These are phyloP conservation scores for Botrytis sinoallii DNA, from an alignment of 2,329 filamentous ascomycete genomes.

Conservation along the genomic window DNA sequence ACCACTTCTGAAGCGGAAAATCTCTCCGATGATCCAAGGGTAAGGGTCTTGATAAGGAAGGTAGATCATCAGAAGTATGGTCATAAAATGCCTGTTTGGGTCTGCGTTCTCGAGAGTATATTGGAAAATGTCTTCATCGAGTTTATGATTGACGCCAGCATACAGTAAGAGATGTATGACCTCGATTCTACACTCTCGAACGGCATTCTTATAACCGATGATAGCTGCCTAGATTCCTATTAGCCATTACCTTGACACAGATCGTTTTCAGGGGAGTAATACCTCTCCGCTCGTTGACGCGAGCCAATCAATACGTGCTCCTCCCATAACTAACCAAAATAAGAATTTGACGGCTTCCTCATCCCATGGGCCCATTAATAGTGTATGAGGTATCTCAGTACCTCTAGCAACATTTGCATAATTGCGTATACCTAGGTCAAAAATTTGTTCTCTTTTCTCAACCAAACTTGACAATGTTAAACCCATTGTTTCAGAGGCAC, in stretches of 20 bases:
- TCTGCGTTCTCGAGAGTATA: conserved; percentile 8
- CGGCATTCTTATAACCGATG: conserved; percentile 29
- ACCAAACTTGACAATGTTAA: not conserved
- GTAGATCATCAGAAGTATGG: not conserved
- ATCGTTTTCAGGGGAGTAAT: not conserved
- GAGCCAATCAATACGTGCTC: conserved; percentile 32
- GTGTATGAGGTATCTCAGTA: conserved; percentile 32
- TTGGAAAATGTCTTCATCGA: conserved; percentile 22
- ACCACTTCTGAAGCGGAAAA: not conserved
- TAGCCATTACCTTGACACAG: not conserved
- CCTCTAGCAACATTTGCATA: conserved; percentile 23
- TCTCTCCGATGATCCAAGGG: not conserved
- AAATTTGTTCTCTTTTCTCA: not conserved
- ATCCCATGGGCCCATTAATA: conserved; percentile 36
- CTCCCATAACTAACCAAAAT: conserved; percentile 34
- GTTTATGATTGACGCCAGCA: conserved; percentile 23
- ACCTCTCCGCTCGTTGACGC: conserved; percentile 36
- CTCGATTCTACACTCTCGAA: conserved; percentile 25
- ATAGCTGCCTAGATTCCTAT: conserved; percentile 27
- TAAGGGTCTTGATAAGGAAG: not conserved
- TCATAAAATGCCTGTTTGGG: not conserved
- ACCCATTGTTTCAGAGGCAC: not conserved
- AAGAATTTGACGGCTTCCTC: conserved; percentile 30
- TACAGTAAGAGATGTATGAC: conserved; percentile 27
- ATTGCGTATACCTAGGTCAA: not conserved